A percentile compares a stretch with the other conserved stretches of the same genome.
These are phyloP conservation scores for Naganishia kalamii DNA, from an alignment of 768 basidiomycete species.

Conservation along the genomic window DNA sequence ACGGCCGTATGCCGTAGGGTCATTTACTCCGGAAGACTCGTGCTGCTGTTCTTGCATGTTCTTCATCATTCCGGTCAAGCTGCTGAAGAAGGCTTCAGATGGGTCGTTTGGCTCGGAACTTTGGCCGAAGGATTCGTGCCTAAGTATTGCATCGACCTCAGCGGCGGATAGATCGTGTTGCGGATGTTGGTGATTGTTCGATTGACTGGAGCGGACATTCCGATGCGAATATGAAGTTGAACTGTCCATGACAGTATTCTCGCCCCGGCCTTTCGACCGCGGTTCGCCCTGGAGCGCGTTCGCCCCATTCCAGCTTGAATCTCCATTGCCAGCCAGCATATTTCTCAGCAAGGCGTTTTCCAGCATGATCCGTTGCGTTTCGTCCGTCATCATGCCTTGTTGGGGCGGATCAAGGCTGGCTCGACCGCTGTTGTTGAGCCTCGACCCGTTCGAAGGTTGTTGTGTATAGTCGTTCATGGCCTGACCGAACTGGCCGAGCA, in stretches of 20 bases:
- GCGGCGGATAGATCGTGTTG: constrained; percentile 7
- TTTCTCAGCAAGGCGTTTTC: constrained; percentile 7
- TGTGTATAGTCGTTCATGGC: too few species aligned
- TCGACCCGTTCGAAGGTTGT: too few species aligned
- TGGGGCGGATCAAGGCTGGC: neutral
- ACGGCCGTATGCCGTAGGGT: neutral
- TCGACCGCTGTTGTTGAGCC: neutral
- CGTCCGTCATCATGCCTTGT: neutral
- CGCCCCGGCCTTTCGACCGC: neutral
- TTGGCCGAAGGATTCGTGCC: neutral
- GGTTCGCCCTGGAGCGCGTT: neutral
- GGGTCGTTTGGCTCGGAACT: neutral
- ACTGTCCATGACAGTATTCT: neutral
- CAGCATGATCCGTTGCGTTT: constrained; percentile 13
- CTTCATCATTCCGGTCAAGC: constrained; percentile 15
- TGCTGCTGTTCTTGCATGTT: neutral
- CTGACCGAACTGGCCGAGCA: too few species aligned
- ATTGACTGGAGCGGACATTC: neutral
- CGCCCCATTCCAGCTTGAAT: neutral
- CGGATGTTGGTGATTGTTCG: neutral
- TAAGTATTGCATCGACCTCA: constrained; percentile 1
- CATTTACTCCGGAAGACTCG: neutral
- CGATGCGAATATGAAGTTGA: neutral
- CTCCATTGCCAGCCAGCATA: neutral
- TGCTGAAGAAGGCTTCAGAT: constrained; percentile 2